phyloP scores from a whole-genome alignment of 148 eudicot species.

The Limonium bicolor region DNA sequence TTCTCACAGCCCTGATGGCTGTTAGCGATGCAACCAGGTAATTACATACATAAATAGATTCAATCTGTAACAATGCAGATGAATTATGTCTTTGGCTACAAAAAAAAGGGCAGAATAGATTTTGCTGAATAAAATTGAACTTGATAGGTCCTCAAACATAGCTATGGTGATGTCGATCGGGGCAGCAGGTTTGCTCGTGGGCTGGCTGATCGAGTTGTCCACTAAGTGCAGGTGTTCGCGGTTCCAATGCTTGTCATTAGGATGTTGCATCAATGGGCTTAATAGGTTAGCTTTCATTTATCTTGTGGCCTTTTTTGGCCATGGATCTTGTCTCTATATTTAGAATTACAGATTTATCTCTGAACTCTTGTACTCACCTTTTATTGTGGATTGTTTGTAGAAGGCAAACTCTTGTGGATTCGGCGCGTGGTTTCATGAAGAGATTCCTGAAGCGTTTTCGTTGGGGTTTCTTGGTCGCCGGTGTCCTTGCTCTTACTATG shows the following conservation, averaged over 20 bases:
- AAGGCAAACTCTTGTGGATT: constrained; percentile 38
- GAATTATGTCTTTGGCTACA: neutral
- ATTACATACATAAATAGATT: no score
- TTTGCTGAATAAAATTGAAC: neutral
- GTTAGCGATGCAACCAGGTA: constrained; percentile 75
- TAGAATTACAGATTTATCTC: no score
- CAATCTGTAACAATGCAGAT: neutral
- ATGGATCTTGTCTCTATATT: no score
- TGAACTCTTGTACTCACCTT: neutral
- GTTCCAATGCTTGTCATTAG: no score
- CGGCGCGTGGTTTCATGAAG: constrained; percentile 26
- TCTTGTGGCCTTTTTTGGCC: no score
- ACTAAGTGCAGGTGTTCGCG: constrained; percentile 27
- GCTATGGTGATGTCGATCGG: constrained; percentile 58
- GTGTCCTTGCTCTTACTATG: constrained; percentile 45
- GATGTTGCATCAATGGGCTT: no score
- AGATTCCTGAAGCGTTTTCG: constrained; percentile 42
- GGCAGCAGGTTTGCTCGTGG: constrained; percentile 44
- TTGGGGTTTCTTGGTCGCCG: constrained; percentile 61
- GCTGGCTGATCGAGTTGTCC: constrained; percentile 62
- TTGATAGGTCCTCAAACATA: constrained; percentile 65
- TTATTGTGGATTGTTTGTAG: constrained; percentile 16
- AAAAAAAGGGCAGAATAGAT: neutral
- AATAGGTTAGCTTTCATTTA: no score
- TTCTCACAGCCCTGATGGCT: constrained; percentile 82